Conservation (phyloP, 2,329 filamentous ascomycete genomes). For the Ophiostoma montium region DNA sequence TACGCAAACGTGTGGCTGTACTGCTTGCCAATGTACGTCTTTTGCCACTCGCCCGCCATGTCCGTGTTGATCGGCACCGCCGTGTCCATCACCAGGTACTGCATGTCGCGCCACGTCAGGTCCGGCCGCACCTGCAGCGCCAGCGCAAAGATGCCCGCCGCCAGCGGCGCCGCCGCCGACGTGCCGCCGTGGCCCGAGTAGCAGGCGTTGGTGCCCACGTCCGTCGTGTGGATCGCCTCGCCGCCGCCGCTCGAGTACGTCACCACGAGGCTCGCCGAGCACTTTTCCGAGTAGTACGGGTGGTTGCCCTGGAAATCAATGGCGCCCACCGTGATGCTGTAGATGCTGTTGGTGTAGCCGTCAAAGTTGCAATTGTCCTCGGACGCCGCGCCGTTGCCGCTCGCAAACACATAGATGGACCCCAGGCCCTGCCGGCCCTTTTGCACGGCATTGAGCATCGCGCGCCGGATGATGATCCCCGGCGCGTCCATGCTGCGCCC, state of each 20-base stretch:
- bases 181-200: constrained; percentile 80
- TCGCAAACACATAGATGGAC: constrained; percentile 92
- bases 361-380: constrained; percentile 99
- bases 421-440: constrained; percentile 72
- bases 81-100: constrained; percentile 77
- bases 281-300: constrained; percentile 91
- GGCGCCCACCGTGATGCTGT: constrained; percentile 92
- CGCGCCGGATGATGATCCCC: constrained; percentile 71
- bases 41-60: constrained; percentile 57
- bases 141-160: constrained; percentile 81
- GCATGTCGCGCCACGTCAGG: constrained; percentile 83
- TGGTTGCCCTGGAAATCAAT: constrained; percentile 79
- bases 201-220: constrained; percentile 73
- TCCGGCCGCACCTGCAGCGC: constrained; percentile 76
- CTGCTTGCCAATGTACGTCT: constrained; percentile 64
- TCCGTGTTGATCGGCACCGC: constrained; percentile 68
- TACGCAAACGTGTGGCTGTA: constrained; percentile 95
- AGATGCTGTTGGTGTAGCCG: constrained; percentile 98
- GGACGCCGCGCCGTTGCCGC: constrained; percentile 74
- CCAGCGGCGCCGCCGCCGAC: constrained; percentile 85
- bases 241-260: constrained; percentile 87
- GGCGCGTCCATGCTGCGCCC: constrained; percentile 89
- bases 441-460: constrained; percentile 86
- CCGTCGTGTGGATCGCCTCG: constrained; percentile 83
- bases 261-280: constrained; percentile 88